Base-by-base conservation (phyloP, 768 basidiomycete species). In the Boletus reticuloceps region DNA sequence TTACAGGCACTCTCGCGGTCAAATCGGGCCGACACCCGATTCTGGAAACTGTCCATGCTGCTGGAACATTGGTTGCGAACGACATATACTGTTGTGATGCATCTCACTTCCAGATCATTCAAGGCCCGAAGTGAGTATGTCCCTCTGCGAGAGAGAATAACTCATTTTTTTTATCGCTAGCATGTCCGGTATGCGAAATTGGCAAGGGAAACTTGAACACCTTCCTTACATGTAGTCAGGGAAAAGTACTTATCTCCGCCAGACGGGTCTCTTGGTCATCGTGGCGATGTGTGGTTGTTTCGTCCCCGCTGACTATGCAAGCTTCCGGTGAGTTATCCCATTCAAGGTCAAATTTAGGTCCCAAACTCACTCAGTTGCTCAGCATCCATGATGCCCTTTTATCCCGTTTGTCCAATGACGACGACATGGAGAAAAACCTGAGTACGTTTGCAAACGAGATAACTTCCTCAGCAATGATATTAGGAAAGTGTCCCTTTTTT, bases 371-470 rank as follows among this genome's bases (percentile, higher is more conserved):
- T 22, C 9, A 20, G 37, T 19, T 56, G 27, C 29, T 5, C 47
- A 92, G 89, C 29, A 78, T 94, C 3, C 89, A 95, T 56, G 92
- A 96, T 58, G 80, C 86, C 0, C 77, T 98, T 6, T 79, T 98
- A 25, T 89, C 86, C 1, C 84, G 96, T 3, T 75, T 99, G 17
- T 96, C 93, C 1, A 98, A 98, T 62, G 94, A 98, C 59, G 94
- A 98, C 64, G 88, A 93, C 61, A 80, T 94, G 66, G 93, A 96
- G 70, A 88, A 85, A 65, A 89, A 81, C 42, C 70, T 98, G 25
- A 97, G 94, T 60, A 98, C 97, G 0, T 99, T 99, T 72, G 93
- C 94, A 2, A 87, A 83, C 59, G 96, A 99, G 72, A 98, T 99
- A 92, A 84, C 88, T 2, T 85, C 90, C 3, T 86, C 86, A 25